A percentile compares a stretch with the other conserved stretches of the same genome.
Conservation (phyloP, 2,329 filamentous ascomycete species). For the Fonsecaea pedrosoi region DNA sequence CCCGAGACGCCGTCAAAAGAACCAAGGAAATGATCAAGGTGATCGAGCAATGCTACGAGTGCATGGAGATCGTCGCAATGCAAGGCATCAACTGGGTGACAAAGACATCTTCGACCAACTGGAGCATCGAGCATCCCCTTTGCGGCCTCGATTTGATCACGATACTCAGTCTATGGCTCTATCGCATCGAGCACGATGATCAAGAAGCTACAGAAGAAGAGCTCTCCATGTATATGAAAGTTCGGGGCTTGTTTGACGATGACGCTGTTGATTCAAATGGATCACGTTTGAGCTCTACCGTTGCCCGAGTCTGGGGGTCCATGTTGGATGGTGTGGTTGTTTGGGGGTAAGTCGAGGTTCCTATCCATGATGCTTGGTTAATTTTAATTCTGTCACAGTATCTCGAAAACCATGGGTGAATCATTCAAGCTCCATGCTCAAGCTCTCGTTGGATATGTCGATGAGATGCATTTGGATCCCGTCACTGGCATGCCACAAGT, state of each 20-base stretch:
- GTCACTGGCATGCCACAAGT: constrained; percentile 39
- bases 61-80: constrained; percentile 91
- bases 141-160: constrained; percentile 98
- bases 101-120: constrained; percentile 96
- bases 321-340: constrained; percentile 99
- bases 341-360: constrained; percentile 80
- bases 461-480: constrained; percentile 65
- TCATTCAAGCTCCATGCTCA: constrained; percentile 97
- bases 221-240: constrained; percentile 77
- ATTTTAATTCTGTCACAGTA: constrained; percentile 51
- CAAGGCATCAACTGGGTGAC: constrained; percentile 98
- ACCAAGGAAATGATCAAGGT: constrained; percentile 98
- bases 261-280: constrained; percentile 83
- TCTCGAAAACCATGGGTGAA: constrained; percentile 88
- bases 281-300: constrained; percentile 88
- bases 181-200: constrained; percentile 98
- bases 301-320: constrained; percentile 93
- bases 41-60: constrained; percentile 96
- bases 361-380: neutral
- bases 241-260: constrained; percentile 71
- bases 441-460: constrained; percentile 91
- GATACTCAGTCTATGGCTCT: constrained; percentile 96
- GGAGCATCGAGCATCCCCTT: constrained; percentile 97
- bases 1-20: constrained; percentile 90
- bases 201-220: constrained; percentile 87